Evolutionary conservation across 352 stramenopile genomes (phyloP).

Genomic region (Globisporangium polare): DNA sequence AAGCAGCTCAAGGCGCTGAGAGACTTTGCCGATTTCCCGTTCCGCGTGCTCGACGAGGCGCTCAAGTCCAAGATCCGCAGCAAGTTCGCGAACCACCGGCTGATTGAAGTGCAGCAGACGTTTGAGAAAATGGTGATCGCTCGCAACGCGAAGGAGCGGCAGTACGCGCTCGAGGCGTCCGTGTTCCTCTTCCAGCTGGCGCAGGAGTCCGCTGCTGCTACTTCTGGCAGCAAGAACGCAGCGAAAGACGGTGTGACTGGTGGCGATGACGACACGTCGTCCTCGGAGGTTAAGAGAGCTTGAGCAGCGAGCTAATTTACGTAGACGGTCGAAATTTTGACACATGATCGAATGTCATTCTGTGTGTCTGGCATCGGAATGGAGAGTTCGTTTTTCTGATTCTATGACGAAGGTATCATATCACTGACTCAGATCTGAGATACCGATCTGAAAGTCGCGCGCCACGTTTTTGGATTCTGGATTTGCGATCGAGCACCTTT

Average conservation of each 20-base stretch:
- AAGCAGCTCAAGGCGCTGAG: constrained; percentile 49
- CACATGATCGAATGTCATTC: no score
- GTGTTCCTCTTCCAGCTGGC: constrained; percentile 69
- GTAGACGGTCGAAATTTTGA: background rate
- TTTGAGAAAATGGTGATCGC: constrained; percentile 68
- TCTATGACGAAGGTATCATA: no score
- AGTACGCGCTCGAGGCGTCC: constrained; percentile 49
- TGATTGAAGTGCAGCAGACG: constrained; percentile 60
- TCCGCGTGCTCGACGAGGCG: constrained; percentile 44
- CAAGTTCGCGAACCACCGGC: constrained; percentile 55
- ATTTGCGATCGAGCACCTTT: background rate
- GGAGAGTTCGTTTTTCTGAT: no score
- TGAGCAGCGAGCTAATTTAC: background rate
- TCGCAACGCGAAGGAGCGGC: constrained; percentile 38
- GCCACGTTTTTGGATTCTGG: background rate
- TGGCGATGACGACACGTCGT: background rate
- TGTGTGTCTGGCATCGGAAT: no score
- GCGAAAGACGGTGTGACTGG: constrained; percentile 8
- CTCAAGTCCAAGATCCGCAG: constrained; percentile 33
- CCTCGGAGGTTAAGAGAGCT: background rate
- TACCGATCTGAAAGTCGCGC: background rate
- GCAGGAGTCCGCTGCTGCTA: constrained; percentile 29
- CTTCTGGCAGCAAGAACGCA: background rate
- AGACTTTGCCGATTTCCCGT: constrained; percentile 42
- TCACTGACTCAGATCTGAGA: constrained; percentile 14